Conservation (phyloP, 352 stramenopile species). For the Phytopythium sindhum region DNA sequence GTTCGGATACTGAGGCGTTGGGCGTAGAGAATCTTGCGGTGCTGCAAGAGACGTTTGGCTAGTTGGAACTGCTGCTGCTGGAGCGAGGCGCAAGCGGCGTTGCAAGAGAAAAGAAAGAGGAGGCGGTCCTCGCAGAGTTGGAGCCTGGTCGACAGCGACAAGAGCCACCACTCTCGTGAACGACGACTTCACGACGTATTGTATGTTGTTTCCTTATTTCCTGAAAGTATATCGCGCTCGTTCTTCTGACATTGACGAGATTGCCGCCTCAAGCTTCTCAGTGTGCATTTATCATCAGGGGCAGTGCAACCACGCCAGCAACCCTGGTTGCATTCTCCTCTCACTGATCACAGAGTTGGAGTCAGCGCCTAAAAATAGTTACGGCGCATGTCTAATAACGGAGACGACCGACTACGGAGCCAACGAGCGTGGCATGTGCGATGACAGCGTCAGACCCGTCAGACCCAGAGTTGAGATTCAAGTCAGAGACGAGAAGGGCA, state of each 20-base stretch:
- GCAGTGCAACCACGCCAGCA: background rate
- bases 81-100: background rate
- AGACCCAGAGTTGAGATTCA: background rate
- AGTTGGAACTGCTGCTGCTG: background rate
- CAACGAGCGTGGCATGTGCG: background rate
- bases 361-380: background rate
- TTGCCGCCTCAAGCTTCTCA: background rate
- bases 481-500: background rate
- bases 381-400: background rate
- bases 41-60: background rate
- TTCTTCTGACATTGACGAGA: background rate
- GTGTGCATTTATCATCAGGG: background rate
- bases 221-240: background rate
- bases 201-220: conserved; percentile 5
- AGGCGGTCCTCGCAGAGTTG: background rate
- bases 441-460: background rate
- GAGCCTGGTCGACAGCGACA: background rate
- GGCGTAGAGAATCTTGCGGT: background rate
- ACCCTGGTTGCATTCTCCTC: background rate
- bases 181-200: background rate
- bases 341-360: background rate
- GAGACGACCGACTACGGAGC: background rate
- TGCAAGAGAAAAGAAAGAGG: background rate
- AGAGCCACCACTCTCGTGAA: conserved; percentile 2
- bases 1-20: background rate